Conservation (phyloP, 2,329 filamentous ascomycete species). For the Incumbomyces lentus region DNA sequence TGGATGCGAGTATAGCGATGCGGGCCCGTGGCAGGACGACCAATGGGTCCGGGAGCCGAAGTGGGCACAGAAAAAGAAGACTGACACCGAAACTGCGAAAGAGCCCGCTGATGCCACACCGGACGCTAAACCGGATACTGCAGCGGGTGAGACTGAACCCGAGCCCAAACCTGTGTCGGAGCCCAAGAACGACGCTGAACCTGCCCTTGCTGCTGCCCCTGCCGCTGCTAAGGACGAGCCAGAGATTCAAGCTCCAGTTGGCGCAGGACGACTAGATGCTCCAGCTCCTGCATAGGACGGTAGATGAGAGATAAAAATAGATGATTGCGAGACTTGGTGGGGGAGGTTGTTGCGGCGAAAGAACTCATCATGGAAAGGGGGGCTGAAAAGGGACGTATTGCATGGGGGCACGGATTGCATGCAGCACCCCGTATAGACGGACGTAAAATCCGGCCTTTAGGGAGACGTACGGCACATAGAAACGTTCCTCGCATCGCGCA, state of each 20-base stretch:
- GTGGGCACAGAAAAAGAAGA: constrained; percentile 26
- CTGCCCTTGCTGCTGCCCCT: constrained; percentile 11
- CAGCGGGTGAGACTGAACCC: too few species aligned
- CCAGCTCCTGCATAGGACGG: constrained; percentile 5
- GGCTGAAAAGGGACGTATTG: too few species aligned
- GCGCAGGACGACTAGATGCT: constrained; percentile 3
- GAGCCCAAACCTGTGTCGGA: too few species aligned
- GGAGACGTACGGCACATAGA: too few species aligned
- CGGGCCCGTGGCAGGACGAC: constrained; percentile 65
- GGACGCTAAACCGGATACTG: too few species aligned
- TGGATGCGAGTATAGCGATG: constrained; percentile 78
- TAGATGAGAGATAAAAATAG: not conserved
- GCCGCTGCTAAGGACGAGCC: not conserved
- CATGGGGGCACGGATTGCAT: too few species aligned
- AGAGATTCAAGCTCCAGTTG: not conserved
- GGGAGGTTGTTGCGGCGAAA: not conserved
- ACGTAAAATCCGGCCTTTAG: too few species aligned
- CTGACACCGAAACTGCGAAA: too few species aligned
- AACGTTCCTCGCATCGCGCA: too few species aligned
- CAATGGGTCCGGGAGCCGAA: constrained; percentile 36
- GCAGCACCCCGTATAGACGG: too few species aligned
- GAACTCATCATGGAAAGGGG: too few species aligned
- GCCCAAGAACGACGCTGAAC: constrained; percentile 12
- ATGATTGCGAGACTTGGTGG: not conserved
- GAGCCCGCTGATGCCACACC: too few species aligned